Percentiles rank a stretch among this genome's conserved stretches.
phyloP scores from a whole-genome alignment of 192 early-diverging fungal species.

The Backusella liffmaniae region DNA sequence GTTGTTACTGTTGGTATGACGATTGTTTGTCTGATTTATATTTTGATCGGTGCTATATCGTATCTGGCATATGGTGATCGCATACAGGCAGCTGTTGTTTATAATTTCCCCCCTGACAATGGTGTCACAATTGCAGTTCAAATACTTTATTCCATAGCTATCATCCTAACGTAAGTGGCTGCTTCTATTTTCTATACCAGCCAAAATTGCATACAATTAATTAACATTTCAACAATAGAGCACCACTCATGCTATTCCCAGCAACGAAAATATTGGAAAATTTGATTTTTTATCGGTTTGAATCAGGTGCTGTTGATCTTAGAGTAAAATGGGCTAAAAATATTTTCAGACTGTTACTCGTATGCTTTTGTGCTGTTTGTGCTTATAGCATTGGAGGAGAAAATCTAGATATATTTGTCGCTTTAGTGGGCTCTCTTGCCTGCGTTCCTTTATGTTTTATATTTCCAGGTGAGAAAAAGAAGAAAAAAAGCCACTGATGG shows the following conservation, averaged over 20 bases:
- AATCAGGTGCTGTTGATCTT: constrained; percentile 36
- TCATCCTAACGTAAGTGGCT: constrained; percentile 62
- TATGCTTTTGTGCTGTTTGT: constrained; percentile 58
- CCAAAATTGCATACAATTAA: neutral
- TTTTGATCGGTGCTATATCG: constrained; percentile 65
- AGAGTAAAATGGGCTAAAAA: constrained; percentile 75
- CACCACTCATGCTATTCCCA: constrained; percentile 83
- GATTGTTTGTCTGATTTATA: constrained; percentile 68
- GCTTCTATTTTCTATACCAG: neutral
- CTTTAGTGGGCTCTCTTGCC: constrained; percentile 78
- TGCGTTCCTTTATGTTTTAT: constrained; percentile 74
- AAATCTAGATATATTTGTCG: constrained; percentile 84
- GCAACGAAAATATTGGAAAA: constrained; percentile 81
- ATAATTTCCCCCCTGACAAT: constrained; percentile 70
- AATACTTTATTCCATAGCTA: constrained; percentile 82
- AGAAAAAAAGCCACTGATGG: neutral
- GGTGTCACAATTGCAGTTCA: constrained; percentile 63
- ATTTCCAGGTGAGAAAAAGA: constrained; percentile 58
- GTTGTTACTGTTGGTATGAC: constrained; percentile 69
- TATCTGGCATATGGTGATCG: constrained; percentile 78
- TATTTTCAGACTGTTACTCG: constrained; percentile 58
- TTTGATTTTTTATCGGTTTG: constrained; percentile 61
- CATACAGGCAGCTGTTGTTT: constrained; percentile 78
- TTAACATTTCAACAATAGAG: constrained; percentile 21
- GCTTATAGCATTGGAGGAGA: constrained; percentile 63